Conservation (phyloP, 306 rosid genomes). For the Cajanus cajan region DNA sequence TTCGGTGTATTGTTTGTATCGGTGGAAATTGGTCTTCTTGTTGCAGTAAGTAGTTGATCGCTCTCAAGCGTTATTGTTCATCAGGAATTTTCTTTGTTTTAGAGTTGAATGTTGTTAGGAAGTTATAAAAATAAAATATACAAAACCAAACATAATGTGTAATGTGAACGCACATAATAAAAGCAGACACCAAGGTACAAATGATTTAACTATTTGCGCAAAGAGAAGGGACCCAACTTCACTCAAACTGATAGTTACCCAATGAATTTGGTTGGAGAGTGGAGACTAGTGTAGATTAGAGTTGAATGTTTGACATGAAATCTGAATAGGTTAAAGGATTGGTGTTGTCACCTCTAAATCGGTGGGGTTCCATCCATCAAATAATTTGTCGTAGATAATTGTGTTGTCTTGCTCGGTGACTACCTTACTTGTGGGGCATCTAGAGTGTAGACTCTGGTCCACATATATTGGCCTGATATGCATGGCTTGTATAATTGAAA, state of each 20-base stretch:
- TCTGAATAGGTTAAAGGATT: background rate
- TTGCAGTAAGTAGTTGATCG: slow-evolving; percentile 52
- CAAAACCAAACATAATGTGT: background rate
- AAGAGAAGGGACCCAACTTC: background rate
- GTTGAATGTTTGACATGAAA: background rate
- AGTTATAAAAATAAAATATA: background rate
- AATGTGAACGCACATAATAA: background rate
- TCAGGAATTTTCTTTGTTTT: background rate
- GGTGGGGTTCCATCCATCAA: slow-evolving; percentile 12
- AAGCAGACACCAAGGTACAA: background rate
- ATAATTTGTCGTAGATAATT: background rate
- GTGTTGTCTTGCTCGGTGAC: background rate
- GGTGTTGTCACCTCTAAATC: background rate
- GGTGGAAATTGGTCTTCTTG: slow-evolving; percentile 69
- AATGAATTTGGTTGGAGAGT: background rate
- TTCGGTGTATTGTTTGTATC: slow-evolving; percentile 69
- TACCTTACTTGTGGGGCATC: background rate
- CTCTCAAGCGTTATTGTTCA: background rate
- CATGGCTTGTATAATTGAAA: background rate
- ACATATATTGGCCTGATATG: background rate
- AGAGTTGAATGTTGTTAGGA: background rate
- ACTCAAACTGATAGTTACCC: background rate
- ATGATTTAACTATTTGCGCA: slow-evolving; percentile 1
- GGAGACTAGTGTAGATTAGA: background rate
- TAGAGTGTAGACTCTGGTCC: background rate